These are phyloP conservation scores for Populus simonii DNA, from an alignment of 345 rosid species.

Conservation along the genomic window DNA sequence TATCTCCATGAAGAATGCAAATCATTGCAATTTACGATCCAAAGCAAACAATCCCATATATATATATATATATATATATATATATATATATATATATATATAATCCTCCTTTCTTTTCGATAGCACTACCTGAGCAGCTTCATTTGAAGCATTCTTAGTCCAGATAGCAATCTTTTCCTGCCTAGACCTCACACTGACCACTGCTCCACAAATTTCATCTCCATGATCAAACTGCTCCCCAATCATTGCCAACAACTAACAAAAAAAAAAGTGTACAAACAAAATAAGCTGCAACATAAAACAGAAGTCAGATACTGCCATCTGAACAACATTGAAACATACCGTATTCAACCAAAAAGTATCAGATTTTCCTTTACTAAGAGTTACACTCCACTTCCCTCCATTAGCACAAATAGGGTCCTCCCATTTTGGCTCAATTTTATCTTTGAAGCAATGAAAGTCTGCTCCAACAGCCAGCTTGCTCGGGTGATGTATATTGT, in stretches of 20 bases:
- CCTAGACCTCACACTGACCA: conserved; percentile 59
- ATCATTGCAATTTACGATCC: background rate
- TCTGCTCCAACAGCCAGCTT: conserved; percentile 61
- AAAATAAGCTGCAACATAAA: background rate
- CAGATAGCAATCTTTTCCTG: conserved; percentile 74
- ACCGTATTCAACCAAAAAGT: conserved; percentile 77
- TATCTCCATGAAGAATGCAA: background rate
- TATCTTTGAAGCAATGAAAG: conserved; percentile 82
- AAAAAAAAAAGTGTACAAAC: background rate
- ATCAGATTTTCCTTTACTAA: conserved; percentile 58
- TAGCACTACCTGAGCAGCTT: conserved; percentile 71
- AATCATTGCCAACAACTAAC: conserved; percentile 60
- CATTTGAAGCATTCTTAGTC: conserved; percentile 90
- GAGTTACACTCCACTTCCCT: conserved; percentile 80
- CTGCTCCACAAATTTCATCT: conserved; percentile 94
- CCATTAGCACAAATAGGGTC: conserved; percentile 94
- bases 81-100: no score
- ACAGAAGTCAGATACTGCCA: background rate
- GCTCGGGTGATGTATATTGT: conserved; percentile 70
- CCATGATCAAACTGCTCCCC: conserved; percentile 95
- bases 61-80: no score
- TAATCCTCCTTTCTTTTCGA: background rate
- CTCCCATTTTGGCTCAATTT: conserved; percentile 95
- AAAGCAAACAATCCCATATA: background rate
- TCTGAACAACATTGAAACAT: conserved; percentile 3